phyloP scores from a whole-genome alignment of 345 rosid genomes.

The Acer negundo region DNA sequence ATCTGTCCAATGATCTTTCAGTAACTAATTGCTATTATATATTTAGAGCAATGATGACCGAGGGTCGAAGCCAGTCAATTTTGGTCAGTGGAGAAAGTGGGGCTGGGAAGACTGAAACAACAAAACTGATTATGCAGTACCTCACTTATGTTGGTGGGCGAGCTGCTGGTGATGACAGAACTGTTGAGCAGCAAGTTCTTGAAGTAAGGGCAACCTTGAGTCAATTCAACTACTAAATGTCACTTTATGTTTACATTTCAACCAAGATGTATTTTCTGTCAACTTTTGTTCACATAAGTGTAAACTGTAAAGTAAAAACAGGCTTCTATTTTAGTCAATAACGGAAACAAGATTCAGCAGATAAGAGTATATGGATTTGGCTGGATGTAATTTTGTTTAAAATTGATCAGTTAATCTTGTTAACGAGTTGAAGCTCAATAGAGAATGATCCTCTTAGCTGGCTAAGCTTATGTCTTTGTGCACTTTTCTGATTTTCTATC shows the following conservation, averaged over 20 bases:
- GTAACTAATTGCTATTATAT: slow-evolving; percentile 31
- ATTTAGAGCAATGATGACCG: slow-evolving; percentile 89
- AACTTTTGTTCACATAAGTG: neutral
- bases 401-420: neutral
- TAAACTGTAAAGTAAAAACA: neutral
- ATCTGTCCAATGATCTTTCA: slow-evolving; percentile 29
- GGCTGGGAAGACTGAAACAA: slow-evolving; percentile 99
- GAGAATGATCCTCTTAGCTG: neutral
- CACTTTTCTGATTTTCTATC: slow-evolving; percentile 2
- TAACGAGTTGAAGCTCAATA: slow-evolving; percentile 3
- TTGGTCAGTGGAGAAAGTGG: slow-evolving; percentile 99
- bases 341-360: neutral
- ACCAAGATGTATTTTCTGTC: neutral
- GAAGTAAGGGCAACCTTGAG: slow-evolving; percentile 59
- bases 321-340: neutral
- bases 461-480: neutral
- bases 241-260: neutral
- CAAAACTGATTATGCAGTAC: slow-evolving; percentile 95
- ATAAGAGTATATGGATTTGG: neutral
- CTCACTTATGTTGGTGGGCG: slow-evolving; percentile 98
- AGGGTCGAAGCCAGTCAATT: slow-evolving; percentile 88
- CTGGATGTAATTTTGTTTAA: neutral
- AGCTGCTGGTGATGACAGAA: slow-evolving; percentile 80
- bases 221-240: neutral
- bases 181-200: slow-evolving; percentile 98